Conservation (phyloP, 2,329 filamentous ascomycete species). For the Thermomyces lanuginosus region DNA sequence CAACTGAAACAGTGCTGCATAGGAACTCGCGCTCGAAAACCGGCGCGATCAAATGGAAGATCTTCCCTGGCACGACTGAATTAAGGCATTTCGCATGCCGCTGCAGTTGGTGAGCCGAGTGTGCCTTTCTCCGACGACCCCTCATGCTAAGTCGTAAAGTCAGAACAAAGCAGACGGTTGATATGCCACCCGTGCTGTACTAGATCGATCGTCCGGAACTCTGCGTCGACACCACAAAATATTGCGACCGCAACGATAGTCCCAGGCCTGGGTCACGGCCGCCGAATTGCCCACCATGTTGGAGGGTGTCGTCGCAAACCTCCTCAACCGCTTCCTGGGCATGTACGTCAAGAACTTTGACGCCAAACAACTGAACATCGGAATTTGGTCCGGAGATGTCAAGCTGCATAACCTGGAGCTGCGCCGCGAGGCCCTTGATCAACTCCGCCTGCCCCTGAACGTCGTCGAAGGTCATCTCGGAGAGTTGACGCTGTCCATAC, state of each 20-base stretch:
- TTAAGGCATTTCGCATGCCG: too few species aligned
- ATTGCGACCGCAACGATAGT: too few species aligned
- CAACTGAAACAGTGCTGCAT: conserved; percentile 2
- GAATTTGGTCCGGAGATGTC: conserved; percentile 97
- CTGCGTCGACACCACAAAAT: too few species aligned
- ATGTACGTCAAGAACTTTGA: conserved; percentile 99
- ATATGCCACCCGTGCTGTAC: too few species aligned
- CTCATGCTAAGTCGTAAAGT: too few species aligned
- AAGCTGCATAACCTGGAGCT: conserved; percentile 86
- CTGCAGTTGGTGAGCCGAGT: too few species aligned
- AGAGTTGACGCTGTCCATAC: conserved; percentile 78
- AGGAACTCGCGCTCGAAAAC: too few species aligned
- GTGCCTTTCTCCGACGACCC: too few species aligned
- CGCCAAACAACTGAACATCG: conserved; percentile 90
- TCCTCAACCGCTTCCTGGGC: conserved; percentile 97
- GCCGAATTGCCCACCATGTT: conserved; percentile 57
- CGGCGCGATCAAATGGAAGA: too few species aligned
- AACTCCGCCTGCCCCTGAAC: conserved; percentile 90
- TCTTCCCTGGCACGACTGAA: too few species aligned
- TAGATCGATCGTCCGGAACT: too few species aligned
- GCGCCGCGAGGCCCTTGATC: conserved; percentile 85
- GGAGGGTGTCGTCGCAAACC: conserved; percentile 86
- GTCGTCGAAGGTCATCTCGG: conserved; percentile 91
- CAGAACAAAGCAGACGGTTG: too few species aligned
- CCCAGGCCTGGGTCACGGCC: conserved; percentile 61